These are phyloP conservation scores for Cladosporium cucumerinum DNA, from an alignment of 2,329 filamentous ascomycete species.

Conservation along the genomic window DNA sequence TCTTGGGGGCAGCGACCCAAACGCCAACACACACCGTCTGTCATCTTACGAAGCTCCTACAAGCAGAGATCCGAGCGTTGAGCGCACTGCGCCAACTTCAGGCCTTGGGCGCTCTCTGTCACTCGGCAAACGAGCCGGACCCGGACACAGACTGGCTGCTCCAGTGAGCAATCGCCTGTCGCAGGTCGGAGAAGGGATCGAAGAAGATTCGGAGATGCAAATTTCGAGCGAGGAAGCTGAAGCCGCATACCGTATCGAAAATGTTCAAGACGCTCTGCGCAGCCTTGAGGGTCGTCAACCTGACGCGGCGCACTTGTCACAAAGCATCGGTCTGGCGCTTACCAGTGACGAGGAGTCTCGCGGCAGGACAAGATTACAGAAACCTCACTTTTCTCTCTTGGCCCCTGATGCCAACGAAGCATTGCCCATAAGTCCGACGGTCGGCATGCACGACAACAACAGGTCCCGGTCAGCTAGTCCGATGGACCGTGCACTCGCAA, in stretches of 20 bases:
- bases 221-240: slow-evolving; percentile 7
- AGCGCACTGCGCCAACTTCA: background rate
- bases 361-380: background rate
- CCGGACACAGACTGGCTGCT: background rate
- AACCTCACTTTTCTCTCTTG: background rate
- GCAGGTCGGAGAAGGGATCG: background rate
- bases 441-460: slow-evolving; percentile 46
- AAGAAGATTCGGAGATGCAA: slow-evolving; percentile 1
- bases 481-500: background rate
- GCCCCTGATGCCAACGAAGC: background rate
- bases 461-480: slow-evolving; percentile 45
- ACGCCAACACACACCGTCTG: background rate
- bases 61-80: background rate
- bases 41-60: background rate
- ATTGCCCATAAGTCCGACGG: slow-evolving; percentile 22
- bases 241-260: slow-evolving; percentile 3
- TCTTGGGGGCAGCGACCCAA: background rate
- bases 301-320: background rate
- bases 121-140: background rate
- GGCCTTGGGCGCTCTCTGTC: background rate
- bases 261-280: background rate
- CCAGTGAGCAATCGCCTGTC: background rate
- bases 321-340: background rate
- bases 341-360: background rate
- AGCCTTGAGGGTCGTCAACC: background rate